These are phyloP conservation scores for Phenoliferia sp. DNA, from an alignment of 1,284 basidiomycete species.

Conservation along the genomic window DNA sequence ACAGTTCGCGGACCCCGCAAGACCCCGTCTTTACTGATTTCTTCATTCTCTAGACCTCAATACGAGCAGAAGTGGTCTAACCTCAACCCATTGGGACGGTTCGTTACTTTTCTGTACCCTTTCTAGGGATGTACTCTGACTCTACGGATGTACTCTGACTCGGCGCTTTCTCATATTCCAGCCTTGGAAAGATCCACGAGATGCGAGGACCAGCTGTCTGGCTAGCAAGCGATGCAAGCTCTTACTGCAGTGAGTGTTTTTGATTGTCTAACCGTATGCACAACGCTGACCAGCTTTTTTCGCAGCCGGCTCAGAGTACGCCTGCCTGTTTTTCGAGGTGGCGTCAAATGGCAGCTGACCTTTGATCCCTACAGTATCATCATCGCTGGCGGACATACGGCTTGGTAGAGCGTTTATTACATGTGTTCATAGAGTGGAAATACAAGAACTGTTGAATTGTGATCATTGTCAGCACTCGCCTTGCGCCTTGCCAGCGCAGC, in stretches of 20 bases:
- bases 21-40: constrained; percentile 42
- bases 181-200: not conserved
- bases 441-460: too few species aligned
- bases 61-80: constrained; percentile 35
- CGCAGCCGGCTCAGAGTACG: not conserved
- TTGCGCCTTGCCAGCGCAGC: too few species aligned
- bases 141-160: too few species aligned
- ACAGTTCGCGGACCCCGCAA: too few species aligned
- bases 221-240: not conserved
- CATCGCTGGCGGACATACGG: not conserved
- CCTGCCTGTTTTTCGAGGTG: not conserved
- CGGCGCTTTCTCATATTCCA: not conserved
- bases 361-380: not conserved
- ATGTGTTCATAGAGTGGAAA: too few species aligned
- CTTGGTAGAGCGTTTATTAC: not conserved
- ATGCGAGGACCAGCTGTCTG: not conserved
- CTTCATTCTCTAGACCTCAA: constrained; percentile 36
- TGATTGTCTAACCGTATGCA: not conserved
- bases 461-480: too few species aligned
- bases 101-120: too few species aligned
- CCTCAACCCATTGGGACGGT: not conserved
- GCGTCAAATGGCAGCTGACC: not conserved
- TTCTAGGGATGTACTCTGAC: too few species aligned
- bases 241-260: not conserved
- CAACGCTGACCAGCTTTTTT: not conserved